Percentiles rank a stretch among this genome's conserved stretches.
These are phyloP conservation scores for Pseudogymnoascus sp. DNA, from an alignment of 2,329 filamentous ascomycete species.

Conservation along the genomic window DNA sequence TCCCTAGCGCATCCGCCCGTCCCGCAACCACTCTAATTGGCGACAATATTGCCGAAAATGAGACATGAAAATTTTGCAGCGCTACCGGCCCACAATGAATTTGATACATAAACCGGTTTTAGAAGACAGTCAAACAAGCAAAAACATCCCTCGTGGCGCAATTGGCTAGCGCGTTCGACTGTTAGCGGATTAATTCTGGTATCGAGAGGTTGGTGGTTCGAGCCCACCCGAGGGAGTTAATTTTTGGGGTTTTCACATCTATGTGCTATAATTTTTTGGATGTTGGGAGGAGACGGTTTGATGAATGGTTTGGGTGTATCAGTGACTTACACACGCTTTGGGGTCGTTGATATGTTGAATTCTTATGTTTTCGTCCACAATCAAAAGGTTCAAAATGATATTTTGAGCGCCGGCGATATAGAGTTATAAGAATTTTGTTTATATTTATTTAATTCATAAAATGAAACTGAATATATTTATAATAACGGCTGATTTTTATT, in stretches of 20 bases:
- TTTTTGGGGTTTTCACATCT: not conserved
- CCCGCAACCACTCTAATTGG: not conserved
- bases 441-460: too few species aligned
- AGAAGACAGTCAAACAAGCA: not conserved
- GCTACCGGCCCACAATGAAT: not conserved
- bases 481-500: too few species aligned
- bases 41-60: not conserved
- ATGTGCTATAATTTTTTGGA: not conserved
- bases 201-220: conserved; percentile 9
- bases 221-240: conserved; percentile 8
- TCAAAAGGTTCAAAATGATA: too few species aligned
- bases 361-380: too few species aligned
- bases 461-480: too few species aligned
- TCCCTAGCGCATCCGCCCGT: not conserved
- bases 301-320: not conserved
- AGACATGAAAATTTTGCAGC: not conserved
- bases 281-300: not conserved
- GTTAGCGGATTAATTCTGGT: not conserved
- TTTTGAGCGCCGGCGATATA: too few species aligned
- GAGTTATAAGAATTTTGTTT: too few species aligned
- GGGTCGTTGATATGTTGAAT: too few species aligned
- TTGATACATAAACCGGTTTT: not conserved
- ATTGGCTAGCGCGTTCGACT: conserved; percentile 9
- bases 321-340: not conserved
- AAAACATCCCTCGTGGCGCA: conserved; percentile 6